A percentile compares a stretch with the other conserved stretches of the same genome.
These are phyloP conservation scores for Bruguiera hainesii DNA, from an alignment of 441 rosid species.

Conservation along the genomic window DNA sequence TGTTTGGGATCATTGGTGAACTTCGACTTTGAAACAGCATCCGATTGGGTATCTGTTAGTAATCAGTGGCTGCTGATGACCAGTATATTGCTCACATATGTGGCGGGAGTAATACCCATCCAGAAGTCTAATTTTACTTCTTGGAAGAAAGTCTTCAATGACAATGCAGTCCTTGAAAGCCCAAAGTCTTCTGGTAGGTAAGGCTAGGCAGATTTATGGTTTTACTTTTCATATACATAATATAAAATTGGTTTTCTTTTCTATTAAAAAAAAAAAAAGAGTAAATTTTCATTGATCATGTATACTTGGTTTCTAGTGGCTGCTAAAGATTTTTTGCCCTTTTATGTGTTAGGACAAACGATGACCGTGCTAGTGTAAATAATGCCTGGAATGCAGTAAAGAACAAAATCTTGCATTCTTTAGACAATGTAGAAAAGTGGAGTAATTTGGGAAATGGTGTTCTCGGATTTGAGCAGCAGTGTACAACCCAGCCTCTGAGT, in stretches of 20 bases:
- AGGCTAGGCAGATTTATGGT: slow-evolving; percentile 54
- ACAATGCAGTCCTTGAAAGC: slow-evolving; percentile 33
- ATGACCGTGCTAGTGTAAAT: slow-evolving; percentile 34
- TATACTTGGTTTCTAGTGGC: slow-evolving; percentile 12
- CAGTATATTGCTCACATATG: slow-evolving; percentile 72
- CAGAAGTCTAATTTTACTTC: slow-evolving; percentile 35
- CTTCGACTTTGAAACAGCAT: slow-evolving; percentile 42
- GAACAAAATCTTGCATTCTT: slow-evolving; percentile 64
- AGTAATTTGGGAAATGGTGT: slow-evolving; percentile 38
- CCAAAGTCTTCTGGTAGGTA: slow-evolving; percentile 84
- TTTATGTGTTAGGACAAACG: slow-evolving; percentile 38
- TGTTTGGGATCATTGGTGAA: slow-evolving; percentile 55
- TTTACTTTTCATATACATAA: slow-evolving; percentile 6
- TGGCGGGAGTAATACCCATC: slow-evolving; percentile 80
- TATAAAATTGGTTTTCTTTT: slow-evolving; percentile 10
- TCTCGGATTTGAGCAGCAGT: slow-evolving; percentile 41
- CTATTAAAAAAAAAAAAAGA: background rate
- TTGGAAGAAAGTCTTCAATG: slow-evolving; percentile 26
- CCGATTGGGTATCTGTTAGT: slow-evolving; percentile 53
- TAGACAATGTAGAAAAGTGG: slow-evolving; percentile 47
- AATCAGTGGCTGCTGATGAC: slow-evolving; percentile 73
- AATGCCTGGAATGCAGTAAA: slow-evolving; percentile 62
- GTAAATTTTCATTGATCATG: slow-evolving; percentile 2
- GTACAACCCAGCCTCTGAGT: slow-evolving; percentile 48
- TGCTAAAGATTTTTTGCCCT: slow-evolving; percentile 16